A percentile compares a stretch with the other conserved stretches of the same genome.
Conservation (phyloP, 768 basidiomycete species). For the Auriculariales sp. region DNA sequence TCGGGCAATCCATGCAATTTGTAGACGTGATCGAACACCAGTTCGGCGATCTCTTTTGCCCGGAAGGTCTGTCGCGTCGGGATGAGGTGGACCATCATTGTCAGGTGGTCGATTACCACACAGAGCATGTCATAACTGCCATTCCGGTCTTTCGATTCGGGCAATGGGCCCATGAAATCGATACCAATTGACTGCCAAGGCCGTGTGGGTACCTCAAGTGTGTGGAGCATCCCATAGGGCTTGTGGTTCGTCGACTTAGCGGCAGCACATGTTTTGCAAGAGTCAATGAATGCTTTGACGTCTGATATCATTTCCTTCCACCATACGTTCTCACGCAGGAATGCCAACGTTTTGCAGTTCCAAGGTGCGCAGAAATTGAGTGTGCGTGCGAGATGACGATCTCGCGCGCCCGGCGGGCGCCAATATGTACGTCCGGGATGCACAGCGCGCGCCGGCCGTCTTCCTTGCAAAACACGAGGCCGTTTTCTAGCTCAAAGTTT, state of each 20-base stretch:
- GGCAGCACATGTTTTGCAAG: slow-evolving; percentile 11
- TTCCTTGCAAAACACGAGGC: slow-evolving; percentile 5
- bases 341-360: slow-evolving; percentile 13
- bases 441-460: slow-evolving; percentile 2
- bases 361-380: slow-evolving; percentile 24
- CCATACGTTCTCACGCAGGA: slow-evolving; percentile 16
- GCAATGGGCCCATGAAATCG: slow-evolving; percentile 15
- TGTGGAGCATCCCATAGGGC: slow-evolving; percentile 14
- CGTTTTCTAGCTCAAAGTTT: slow-evolving; percentile 6
- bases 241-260: slow-evolving; percentile 11
- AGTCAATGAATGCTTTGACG: slow-evolving; percentile 13
- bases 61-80: slow-evolving; percentile 16
- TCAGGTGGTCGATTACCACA: slow-evolving; percentile 14
- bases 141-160: slow-evolving; percentile 11
- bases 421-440: slow-evolving; percentile 7
- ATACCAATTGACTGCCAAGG: slow-evolving; percentile 17
- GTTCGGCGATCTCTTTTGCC: slow-evolving; percentile 20
- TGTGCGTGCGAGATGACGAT: slow-evolving; percentile 13
- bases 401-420: slow-evolving; percentile 3
- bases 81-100: slow-evolving; percentile 15
- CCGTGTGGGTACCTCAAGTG: slow-evolving; percentile 11
- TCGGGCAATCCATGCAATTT: slow-evolving; percentile 25
- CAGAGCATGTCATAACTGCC: slow-evolving; percentile 13
- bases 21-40: slow-evolving; percentile 21
- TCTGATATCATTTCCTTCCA: slow-evolving; percentile 23